Conservation (phyloP, 495 filamentous ascomycete species). For the Parathielavia hyrcaniae region DNA sequence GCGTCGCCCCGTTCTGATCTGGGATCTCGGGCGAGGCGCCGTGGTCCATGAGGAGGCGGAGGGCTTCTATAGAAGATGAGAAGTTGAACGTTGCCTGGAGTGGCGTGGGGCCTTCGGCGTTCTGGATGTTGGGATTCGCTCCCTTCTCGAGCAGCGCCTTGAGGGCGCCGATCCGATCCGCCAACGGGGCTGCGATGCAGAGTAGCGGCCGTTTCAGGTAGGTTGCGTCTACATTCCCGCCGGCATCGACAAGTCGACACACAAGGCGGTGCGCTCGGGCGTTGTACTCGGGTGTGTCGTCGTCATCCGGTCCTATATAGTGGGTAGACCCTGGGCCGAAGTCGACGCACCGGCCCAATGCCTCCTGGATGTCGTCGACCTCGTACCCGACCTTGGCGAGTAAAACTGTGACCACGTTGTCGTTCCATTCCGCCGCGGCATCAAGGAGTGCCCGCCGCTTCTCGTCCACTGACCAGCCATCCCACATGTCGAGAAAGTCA, state of each 20-base stretch:
- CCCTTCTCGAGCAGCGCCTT: constrained; percentile 4
- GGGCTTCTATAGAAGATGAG: neutral
- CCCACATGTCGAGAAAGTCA: constrained; percentile 7
- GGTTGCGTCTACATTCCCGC: neutral
- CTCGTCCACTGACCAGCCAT: neutral
- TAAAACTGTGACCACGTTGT: neutral
- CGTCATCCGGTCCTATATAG: too few species aligned
- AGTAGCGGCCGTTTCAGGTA: neutral
- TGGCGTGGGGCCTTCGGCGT: neutral
- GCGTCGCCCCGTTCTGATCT: constrained; percentile 15
- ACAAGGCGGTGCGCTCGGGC: neutral
- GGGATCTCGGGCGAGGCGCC: constrained; percentile 11
- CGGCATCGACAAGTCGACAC: neutral
- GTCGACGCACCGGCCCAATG: too few species aligned
- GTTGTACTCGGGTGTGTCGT: too few species aligned
- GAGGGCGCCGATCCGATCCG: neutral
- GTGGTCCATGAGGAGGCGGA: constrained; percentile 6
- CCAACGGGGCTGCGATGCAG: neutral
- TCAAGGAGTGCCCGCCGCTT: neutral
- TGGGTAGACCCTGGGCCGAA: too few species aligned
- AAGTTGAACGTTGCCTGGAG: too few species aligned
- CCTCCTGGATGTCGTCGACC: neutral
- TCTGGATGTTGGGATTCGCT: neutral
- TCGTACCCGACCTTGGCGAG: constrained; percentile 5
- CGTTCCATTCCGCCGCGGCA: neutral